A percentile compares a stretch with the other conserved stretches of the same genome.
Conservation (phyloP, 495 filamentous ascomycete species). For the Neohortaea acidophila region DNA sequence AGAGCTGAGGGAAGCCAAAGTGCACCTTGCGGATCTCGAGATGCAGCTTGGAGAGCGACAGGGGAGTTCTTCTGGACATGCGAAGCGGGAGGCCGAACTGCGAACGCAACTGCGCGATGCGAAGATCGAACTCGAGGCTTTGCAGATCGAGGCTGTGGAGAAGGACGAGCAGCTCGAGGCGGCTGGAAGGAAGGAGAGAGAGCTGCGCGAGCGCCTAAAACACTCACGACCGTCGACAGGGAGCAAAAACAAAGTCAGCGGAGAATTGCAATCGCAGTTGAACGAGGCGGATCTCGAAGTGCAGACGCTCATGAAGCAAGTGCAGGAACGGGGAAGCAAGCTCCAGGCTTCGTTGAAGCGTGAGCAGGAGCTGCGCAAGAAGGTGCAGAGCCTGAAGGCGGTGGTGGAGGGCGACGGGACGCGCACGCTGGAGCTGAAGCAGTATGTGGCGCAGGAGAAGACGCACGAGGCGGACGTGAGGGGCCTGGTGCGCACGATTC, state of each 20-base stretch:
- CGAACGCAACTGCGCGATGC: conserved; percentile 12
- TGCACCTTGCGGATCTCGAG: conserved; percentile 14
- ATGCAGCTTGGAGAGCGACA: conserved; percentile 12
- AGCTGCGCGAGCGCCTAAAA: conserved; percentile 13
- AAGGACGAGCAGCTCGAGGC: conserved; percentile 12
- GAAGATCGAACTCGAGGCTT: conserved; percentile 12
- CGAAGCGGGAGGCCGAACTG: conserved; percentile 18
- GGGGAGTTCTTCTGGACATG: conserved; percentile 15
- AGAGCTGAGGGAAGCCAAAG: conserved; percentile 10
- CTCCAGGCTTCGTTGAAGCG: conserved; percentile 5
- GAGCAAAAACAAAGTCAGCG: background rate
- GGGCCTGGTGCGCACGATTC: conserved; percentile 73
- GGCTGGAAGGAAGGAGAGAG: conserved; percentile 8
- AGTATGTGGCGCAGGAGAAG: conserved; percentile 26
- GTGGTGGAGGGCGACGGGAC: conserved; percentile 4
- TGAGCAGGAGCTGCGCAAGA: conserved; percentile 8
- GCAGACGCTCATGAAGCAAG: conserved; percentile 4
- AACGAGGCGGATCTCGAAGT: conserved; percentile 9
- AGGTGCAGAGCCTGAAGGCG: conserved; percentile 7
- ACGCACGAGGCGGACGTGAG: conserved; percentile 66
- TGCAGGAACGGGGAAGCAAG: conserved; percentile 10
- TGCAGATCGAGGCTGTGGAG: conserved; percentile 13
- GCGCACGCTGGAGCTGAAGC: conserved; percentile 9
- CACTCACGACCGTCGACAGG: conserved; percentile 2
- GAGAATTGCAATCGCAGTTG: conserved; percentile 9